Conservation (phyloP, 2,329 filamentous ascomycete species). For the Colletotrichum eremochloae region DNA sequence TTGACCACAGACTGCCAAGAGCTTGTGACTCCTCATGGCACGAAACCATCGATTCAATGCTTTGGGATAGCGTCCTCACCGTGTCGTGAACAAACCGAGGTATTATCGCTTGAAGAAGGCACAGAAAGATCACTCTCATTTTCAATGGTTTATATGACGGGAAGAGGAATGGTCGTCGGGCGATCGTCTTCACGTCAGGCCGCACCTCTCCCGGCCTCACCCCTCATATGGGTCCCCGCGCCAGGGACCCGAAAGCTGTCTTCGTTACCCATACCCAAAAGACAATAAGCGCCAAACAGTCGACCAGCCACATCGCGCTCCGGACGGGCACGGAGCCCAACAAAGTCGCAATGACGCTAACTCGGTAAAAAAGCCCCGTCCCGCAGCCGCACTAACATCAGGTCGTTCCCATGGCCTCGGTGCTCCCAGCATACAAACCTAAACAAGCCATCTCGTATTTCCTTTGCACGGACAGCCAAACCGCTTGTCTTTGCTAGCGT, state of each 20-base stretch:
- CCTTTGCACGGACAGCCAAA: conserved; percentile 7
- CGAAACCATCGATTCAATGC: conserved; percentile 9
- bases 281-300: conserved; percentile 1
- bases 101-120: neutral
- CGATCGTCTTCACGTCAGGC: neutral
- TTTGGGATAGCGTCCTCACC: neutral
- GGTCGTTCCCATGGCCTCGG: neutral
- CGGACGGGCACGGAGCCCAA: conserved; percentile 23
- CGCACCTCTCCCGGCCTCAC: conserved; percentile 2
- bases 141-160: neutral
- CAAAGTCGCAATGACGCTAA: neutral
- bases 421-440: neutral
- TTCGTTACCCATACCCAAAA: neutral
- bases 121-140: neutral
- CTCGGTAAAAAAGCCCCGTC: conserved; percentile 7
- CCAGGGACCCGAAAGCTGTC: neutral
- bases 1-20: conserved; percentile 15
- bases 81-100: neutral
- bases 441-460: neutral
- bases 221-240: neutral
- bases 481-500: neutral
- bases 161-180: neutral
- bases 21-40: conserved; percentile 20
- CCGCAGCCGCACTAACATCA: neutral
- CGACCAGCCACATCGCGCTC: conserved; percentile 10